Evolutionary conservation across 306 rosid genomes (phyloP), one percentile per base, ranked within the genome.

Genomic region (Begonia masoniana): DNA sequence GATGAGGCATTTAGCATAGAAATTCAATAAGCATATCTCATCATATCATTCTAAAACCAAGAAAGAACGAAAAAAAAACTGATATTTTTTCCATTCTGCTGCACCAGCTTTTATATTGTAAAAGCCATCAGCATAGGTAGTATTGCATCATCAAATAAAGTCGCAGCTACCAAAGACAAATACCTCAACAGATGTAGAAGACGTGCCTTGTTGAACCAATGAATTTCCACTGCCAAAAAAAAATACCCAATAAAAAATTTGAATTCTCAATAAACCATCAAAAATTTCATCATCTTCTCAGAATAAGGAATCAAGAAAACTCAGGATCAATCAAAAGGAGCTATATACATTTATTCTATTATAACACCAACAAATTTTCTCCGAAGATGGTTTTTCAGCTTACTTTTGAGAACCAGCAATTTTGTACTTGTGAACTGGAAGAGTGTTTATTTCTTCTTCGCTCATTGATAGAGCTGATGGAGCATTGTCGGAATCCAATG

Each of bases 401-500:
- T 85, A 79, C 96, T 41, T 79, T 60, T 81, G 92, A 49, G 79
- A 63, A 69, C 80, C 77, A 55, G 74, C 65, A 62, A 58, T 80
- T 82, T 81, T 87, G 78, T 87, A 81, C 47, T 87, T 81, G 68
- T 88, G 96, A 19, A 83, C 84, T 10, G 94, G 96, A 64, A 83
- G 91, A 60, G 96, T 79, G 67, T 87, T 81, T 63, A 83, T 87
- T 79, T 87, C 91, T 66, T 78, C 87, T 67, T 87, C 91, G 7
- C 78, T 83, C 94, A 87, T 87, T 24, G 96, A 81, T 65, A 84
- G 70, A 64, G 81, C 68, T 46, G 87, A 56, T 31, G 91, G 87
- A 73, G 66, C 75, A 73, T 81, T 87, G 53, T 87, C 94, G 0
- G 94, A 76, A 73, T 87, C 89, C 66, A 83, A 64, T 54, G 87